Evolutionary conservation across 805 yeast genomes (phyloP).

Genomic region (Wickerhamomyces chambardii): DNA sequence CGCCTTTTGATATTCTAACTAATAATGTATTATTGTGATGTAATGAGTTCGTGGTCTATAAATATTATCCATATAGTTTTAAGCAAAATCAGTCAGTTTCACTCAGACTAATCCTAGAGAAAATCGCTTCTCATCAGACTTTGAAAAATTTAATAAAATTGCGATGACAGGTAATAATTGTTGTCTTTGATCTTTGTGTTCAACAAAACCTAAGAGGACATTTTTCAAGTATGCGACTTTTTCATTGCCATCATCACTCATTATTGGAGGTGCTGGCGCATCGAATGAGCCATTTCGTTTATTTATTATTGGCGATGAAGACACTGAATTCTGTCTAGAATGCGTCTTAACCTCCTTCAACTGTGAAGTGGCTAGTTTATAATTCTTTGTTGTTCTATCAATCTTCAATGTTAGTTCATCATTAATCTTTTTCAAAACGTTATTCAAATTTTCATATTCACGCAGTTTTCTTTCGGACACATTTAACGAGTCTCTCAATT

Average conservation of each 20-base stretch:
- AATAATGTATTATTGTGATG: too few relatives aligned
- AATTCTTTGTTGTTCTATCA: constrained; percentile 62
- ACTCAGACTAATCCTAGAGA: constrained; percentile 19
- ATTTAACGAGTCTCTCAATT: constrained; percentile 45
- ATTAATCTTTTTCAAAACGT: constrained; percentile 46
- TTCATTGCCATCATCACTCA: constrained; percentile 17
- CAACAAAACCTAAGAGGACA: constrained; percentile 84
- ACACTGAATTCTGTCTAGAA: constrained; percentile 4
- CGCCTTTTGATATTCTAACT: too few relatives aligned
- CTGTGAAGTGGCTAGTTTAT: constrained; percentile 55
- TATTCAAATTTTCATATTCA: constrained; percentile 46
- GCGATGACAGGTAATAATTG: constrained; percentile 82
- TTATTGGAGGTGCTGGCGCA: background rate
- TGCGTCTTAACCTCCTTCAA: constrained; percentile 35
- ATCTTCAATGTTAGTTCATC: constrained; percentile 62
- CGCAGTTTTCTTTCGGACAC: constrained; percentile 39
- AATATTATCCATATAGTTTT: too few relatives aligned
- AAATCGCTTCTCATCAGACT: constrained; percentile 69
- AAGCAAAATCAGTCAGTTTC: too few relatives aligned
- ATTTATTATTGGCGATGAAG: constrained; percentile 11
- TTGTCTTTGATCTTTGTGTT: constrained; percentile 85
- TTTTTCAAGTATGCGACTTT: constrained; percentile 79
- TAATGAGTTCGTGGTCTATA: too few relatives aligned
- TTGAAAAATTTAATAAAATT: constrained; percentile 58
- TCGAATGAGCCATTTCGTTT: constrained; percentile 25